phyloP scores from a whole-genome alignment of 139 green algal species.

The Ettlia oleoabundans region DNA sequence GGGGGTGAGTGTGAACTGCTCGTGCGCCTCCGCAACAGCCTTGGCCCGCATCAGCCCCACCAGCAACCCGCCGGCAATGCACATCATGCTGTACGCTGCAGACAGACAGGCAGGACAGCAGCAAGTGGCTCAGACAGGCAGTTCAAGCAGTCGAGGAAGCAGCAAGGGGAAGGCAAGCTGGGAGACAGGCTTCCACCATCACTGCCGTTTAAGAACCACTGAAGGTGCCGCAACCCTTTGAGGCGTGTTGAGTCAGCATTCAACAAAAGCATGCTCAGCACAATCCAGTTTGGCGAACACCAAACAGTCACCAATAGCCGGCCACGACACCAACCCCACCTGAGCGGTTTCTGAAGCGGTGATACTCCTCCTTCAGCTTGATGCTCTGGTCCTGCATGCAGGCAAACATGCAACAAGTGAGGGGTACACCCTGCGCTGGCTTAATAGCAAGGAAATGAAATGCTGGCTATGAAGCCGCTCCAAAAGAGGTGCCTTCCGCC shows the following conservation, averaged over 20 bases:
- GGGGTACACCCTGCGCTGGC: too few relatives aligned
- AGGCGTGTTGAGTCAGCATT: too few relatives aligned
- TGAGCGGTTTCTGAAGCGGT: constrained; percentile 78
- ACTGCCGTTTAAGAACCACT: too few relatives aligned
- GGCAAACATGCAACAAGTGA: neutral
- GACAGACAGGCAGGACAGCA: too few relatives aligned
- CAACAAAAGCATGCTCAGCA: too few relatives aligned
- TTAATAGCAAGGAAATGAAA: too few relatives aligned
- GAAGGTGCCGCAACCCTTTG: too few relatives aligned
- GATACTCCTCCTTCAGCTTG: constrained; percentile 92
- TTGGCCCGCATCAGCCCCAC: constrained; percentile 61
- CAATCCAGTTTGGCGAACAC: neutral
- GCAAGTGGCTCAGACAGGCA: too few relatives aligned
- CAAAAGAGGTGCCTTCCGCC: neutral
- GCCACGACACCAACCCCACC: constrained; percentile 11
- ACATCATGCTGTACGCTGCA: constrained; percentile 57
- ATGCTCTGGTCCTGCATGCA: constrained; percentile 40
- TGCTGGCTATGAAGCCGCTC: too few relatives aligned
- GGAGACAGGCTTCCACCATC: too few relatives aligned
- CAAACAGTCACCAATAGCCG: neutral
- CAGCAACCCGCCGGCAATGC: constrained; percentile 41
- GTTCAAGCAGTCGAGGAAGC: too few relatives aligned
- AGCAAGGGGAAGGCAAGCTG: too few relatives aligned
- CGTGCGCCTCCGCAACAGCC: constrained; percentile 24
- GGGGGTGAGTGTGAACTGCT: constrained; percentile 64